Evolutionary conservation across 2,329 filamentous ascomycete species (phyloP), one percentile per base, ranked within the genome.

Genomic region (Ilyonectria mors-panacis): DNA sequence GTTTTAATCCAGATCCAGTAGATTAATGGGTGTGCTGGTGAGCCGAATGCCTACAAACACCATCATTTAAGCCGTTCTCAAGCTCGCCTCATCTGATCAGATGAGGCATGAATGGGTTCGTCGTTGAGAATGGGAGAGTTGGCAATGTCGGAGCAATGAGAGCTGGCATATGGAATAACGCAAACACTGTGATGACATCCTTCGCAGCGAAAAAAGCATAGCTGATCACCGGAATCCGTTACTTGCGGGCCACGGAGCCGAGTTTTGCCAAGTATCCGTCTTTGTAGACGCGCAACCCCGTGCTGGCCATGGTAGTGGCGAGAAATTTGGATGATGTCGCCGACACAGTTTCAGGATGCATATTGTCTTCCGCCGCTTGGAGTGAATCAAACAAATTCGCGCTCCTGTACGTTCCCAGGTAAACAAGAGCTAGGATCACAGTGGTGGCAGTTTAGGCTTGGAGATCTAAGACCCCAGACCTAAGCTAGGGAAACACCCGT

Each of bases 401-500:
- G 0, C 73, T 75, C 2, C 73, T 70, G 28, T 74, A 75, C n/a
- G 73, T 75, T 51, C 73, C 73, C 47, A 75, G 73, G 53, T 75
- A 74, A 54, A 75, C 72, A 17, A 75, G 71, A 19, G 74, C 71
- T 0, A 70, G 73, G 39, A 75, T 66, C 39, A 75, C 68, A 42
- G 71, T 69, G 6, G 68, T 6, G 69, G 63, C 19, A n/a, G 15
- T 42, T 66, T 74, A 13, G 73, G 73, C 21, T 70, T 71, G 21
- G 67, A 72, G 4, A 60, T 66, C 73, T 67, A 71, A 15, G 69
- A 68, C 10, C 65, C 62, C 55, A 75, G 44, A 6, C 71, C 73
- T 6, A 71, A 71, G 33, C 68, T 69, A 67, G 61, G 2, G 70
- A 73, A 1, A 63, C 61, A 47, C 72, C 71, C 6, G 59, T 71